Percentiles rank a stretch among this genome's conserved stretches.
Conservation (phyloP, 2,329 filamentous ascomycete species). For the Colletotrichum chrysophilum region DNA sequence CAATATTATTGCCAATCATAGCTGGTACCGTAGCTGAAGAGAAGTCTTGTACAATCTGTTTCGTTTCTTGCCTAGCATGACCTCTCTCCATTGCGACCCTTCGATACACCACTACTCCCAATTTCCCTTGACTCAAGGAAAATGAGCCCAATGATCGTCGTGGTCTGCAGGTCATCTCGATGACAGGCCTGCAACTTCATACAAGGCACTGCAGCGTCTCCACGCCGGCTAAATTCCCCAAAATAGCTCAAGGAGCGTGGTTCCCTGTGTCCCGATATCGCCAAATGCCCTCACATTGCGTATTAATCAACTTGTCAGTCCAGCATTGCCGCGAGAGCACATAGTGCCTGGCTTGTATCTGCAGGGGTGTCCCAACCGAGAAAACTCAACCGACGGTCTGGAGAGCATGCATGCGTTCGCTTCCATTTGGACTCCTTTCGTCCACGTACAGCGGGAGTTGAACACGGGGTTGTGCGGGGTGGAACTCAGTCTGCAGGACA, state of each 20-base stretch:
- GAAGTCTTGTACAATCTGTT: background rate
- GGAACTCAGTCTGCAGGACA: conserved; percentile 15
- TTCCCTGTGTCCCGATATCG: background rate
- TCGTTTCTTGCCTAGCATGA: background rate
- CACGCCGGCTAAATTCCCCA: conserved; percentile 6
- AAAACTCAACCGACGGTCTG: conserved; percentile 2
- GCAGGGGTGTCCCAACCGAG: background rate
- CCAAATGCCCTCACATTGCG: background rate
- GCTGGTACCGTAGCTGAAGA: background rate
- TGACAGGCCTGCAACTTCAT: background rate
- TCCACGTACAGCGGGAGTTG: conserved; percentile 10
- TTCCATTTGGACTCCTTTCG: conserved; percentile 7
- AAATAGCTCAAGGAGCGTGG: background rate
- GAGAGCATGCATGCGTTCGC: background rate
- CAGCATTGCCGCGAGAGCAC: background rate
- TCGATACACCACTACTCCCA: background rate
- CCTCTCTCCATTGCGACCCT: background rate
- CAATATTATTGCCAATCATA: background rate
- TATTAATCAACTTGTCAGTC: background rate
- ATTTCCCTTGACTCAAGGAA: conserved; percentile 6
- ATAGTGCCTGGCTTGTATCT: background rate
- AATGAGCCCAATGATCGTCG: background rate
- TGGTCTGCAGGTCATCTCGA: background rate
- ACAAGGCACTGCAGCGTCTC: background rate
- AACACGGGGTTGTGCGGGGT: conserved; percentile 18